Conservation (phyloP, 2,329 filamentous ascomycete species). For the Talaromyces sp. region DNA sequence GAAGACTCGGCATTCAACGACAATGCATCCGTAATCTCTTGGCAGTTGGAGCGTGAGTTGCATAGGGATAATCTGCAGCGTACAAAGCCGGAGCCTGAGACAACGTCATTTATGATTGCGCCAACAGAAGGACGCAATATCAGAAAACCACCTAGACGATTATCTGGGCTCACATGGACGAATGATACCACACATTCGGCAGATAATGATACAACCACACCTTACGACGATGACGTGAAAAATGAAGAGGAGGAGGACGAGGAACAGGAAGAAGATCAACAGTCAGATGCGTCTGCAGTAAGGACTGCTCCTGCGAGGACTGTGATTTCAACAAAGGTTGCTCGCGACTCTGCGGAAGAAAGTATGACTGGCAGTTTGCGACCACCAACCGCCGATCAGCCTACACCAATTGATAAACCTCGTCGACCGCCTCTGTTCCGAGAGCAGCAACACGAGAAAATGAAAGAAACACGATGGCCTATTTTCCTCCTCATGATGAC, state of each 20-base stretch:
- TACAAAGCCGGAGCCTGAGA: conserved; percentile 28
- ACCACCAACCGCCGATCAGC: not conserved
- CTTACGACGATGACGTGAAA: conserved; percentile 27
- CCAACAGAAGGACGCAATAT: conserved; percentile 31
- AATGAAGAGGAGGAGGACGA: not conserved
- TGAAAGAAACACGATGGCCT: not conserved
- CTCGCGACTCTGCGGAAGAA: conserved; percentile 2
- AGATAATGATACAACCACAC: conserved; percentile 20
- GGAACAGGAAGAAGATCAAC: conserved; percentile 13
- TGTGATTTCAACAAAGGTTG: conserved; percentile 6
- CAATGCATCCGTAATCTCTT: conserved; percentile 32
- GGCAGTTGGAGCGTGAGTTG: conserved; percentile 34
- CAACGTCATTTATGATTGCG: conserved; percentile 23
- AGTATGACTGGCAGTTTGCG: conserved; percentile 1
- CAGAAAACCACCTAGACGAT: conserved; percentile 34
- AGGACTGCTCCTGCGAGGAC: conserved; percentile 12
- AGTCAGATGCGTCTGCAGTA: not conserved
- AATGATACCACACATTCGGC: conserved; percentile 11
- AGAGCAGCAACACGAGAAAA: not conserved
- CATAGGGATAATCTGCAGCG: conserved; percentile 36
- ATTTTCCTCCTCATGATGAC: conserved; percentile 19
- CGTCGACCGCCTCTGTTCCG: conserved; percentile 1
- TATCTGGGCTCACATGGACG: conserved; percentile 20
- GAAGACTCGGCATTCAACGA: conserved; percentile 29
- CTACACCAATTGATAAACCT: conserved; percentile 2